A percentile compares a stretch with the other conserved stretches of the same genome.
Conservation (phyloP, 305 asterid species). For the Fraxinus albicans region DNA sequence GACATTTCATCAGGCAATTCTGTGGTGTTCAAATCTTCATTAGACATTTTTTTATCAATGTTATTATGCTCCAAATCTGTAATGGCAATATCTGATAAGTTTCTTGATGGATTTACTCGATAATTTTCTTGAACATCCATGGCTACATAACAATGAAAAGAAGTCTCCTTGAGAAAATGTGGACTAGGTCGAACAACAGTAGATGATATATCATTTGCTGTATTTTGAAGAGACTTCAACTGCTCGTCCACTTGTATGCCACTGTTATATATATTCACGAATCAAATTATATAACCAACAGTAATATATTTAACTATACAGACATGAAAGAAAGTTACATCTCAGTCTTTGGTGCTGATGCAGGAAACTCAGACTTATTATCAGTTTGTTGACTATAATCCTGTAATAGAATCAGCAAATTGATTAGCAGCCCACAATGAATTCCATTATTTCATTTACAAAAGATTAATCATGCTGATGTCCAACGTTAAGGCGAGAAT, state of each 20-base stretch:
- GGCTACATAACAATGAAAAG: slow-evolving; percentile 17
- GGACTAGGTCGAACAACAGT: slow-evolving; percentile 3
- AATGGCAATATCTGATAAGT: neutral
- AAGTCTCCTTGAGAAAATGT: slow-evolving; percentile 7
- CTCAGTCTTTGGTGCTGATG: slow-evolving; percentile 30
- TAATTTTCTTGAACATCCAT: slow-evolving; percentile 21
- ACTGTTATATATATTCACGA: slow-evolving; percentile 13
- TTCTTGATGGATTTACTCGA: slow-evolving; percentile 7
- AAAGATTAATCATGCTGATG: neutral
- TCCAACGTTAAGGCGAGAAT: neutral
- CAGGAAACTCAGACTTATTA: slow-evolving; percentile 20
- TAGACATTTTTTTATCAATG: slow-evolving; percentile 10
- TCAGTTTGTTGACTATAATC: slow-evolving; percentile 15
- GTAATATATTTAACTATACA: neutral
- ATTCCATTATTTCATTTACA: neutral
- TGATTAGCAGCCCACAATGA: slow-evolving; percentile 20
- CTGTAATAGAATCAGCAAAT: slow-evolving; percentile 30
- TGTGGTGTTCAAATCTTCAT: slow-evolving; percentile 19
- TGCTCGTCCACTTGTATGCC: slow-evolving; percentile 16
- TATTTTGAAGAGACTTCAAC: slow-evolving; percentile 7
- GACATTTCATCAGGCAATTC: slow-evolving; percentile 17
- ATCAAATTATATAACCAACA: slow-evolving; percentile 11
- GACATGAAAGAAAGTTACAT: slow-evolving; percentile 23
- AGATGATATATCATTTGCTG: slow-evolving; percentile 15
- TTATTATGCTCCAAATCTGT: neutral